A percentile compares a stretch with the other conserved stretches of the same genome.
These are phyloP conservation scores for Talaromyces sp. DNA, from an alignment of 2,329 filamentous ascomycete species.

Conservation along the genomic window DNA sequence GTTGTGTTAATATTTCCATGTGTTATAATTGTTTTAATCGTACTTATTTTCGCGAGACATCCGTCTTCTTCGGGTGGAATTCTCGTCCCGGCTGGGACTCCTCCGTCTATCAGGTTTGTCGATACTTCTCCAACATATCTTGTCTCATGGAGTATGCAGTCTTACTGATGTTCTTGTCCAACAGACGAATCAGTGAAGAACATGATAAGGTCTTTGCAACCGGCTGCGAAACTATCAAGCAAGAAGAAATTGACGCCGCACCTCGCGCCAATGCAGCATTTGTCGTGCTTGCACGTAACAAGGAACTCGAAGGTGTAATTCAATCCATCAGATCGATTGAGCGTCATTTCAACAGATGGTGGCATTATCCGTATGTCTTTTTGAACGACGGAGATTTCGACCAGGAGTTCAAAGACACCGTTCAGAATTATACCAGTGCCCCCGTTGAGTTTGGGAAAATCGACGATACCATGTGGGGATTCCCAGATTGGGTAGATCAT, in stretches of 20 bases:
- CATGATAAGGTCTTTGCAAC: constrained; percentile 94
- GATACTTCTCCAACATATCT: background rate
- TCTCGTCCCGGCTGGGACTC: constrained; percentile 80
- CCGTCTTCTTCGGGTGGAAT: constrained; percentile 76
- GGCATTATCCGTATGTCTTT: constrained; percentile 97
- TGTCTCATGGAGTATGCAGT: background rate
- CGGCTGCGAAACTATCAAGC: constrained; percentile 71
- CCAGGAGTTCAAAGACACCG: constrained; percentile 80
- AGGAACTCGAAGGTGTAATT: constrained; percentile 91
- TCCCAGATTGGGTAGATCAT: constrained; percentile 90
- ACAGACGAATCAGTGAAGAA: constrained; percentile 91
- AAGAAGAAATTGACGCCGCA: constrained; percentile 63
- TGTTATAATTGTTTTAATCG: constrained; percentile 83
- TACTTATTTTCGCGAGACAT: constrained; percentile 83
- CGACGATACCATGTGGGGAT: constrained; percentile 86
- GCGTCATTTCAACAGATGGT: constrained; percentile 98
- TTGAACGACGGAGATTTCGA: constrained; percentile 98
- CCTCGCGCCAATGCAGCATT: constrained; percentile 91
- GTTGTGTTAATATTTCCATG: constrained; percentile 89
- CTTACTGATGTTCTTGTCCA: background rate
- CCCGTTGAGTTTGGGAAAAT: constrained; percentile 92
- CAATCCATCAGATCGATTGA: constrained; percentile 98
- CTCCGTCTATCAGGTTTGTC: constrained; percentile 79
- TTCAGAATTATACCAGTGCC: constrained; percentile 84
- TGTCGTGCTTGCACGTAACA: constrained; percentile 90